Percentiles rank a stretch among this genome's conserved stretches.
phyloP scores from a whole-genome alignment of 169 alveolate species.

The Prorocentrum cordatum region DNA sequence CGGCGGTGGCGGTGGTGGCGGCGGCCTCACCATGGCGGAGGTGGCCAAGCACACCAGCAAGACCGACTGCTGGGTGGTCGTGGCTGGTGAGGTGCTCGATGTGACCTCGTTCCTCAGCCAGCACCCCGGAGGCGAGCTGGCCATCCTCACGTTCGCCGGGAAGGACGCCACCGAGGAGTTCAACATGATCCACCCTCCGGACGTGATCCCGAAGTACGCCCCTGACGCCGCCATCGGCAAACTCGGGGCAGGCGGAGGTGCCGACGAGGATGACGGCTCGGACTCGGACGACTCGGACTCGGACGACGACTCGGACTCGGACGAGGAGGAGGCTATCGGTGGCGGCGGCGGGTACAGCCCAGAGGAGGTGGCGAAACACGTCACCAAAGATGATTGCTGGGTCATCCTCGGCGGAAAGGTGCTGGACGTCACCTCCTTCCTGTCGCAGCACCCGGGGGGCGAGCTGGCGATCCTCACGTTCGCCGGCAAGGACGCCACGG shows the following conservation, averaged over 20 bases:
- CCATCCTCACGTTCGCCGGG: constrained; percentile 73
- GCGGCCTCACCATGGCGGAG: too few species aligned
- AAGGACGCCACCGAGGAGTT: constrained; percentile 18
- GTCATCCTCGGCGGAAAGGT: constrained; percentile 28
- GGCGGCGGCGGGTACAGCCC: too few species aligned
- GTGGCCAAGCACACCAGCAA: constrained; percentile 71
- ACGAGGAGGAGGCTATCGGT: background rate
- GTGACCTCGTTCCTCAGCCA: constrained; percentile 71
- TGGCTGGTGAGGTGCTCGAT: constrained; percentile 74
- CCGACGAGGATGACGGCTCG: too few species aligned
- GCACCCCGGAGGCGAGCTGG: constrained; percentile 77
- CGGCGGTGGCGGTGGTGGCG: background rate
- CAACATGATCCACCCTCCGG: too few species aligned
- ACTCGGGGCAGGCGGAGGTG: too few species aligned
- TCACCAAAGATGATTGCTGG: constrained; percentile 49
- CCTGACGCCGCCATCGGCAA: too few species aligned
- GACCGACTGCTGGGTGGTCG: constrained; percentile 74
- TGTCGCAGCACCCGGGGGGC: constrained; percentile 19
- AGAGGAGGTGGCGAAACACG: constrained; percentile 27
- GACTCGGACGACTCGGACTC: too few species aligned
- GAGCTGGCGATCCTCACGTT: constrained; percentile 28
- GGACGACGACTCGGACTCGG: too few species aligned
- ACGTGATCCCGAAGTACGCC: too few species aligned
- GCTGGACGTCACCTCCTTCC: constrained; percentile 19
- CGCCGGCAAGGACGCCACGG: constrained; percentile 40